Evolutionary conservation across 805 yeast species (phyloP), one percentile per base, ranked within the genome.

Genomic region (Myxozyma geophila): DNA sequence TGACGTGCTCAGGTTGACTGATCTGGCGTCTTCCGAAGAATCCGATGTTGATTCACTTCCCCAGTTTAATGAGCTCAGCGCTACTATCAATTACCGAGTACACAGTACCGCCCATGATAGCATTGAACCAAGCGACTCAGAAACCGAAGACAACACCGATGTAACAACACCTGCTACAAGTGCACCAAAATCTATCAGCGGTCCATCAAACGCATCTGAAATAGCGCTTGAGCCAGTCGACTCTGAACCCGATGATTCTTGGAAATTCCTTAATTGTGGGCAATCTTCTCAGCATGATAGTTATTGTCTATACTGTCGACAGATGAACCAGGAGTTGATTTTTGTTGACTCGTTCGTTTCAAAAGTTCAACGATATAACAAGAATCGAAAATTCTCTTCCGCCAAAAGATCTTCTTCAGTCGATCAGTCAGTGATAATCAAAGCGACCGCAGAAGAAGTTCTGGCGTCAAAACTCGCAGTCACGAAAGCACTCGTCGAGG

Each of bases 261-360:
- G 57, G 57, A 21, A 48, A 41, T 41, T 53, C 21, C 28, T 53
- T 9, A 40, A 41, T 33, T 28, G 37, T 15, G 57, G 57, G 23
- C 57, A 53, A 23, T 53, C 57, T 2, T 13, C 47, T 5, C 47
- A 41, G n/a, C 57, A 53, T 17, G 57, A 53, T n/a, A 36, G 28
- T 15, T 48, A 53, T 21, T 53, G 57, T 33, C 5, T 36, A 23
- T 53, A 53, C 40, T 53, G 57, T 21, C 57, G 48, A 2, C 13
- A 36, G 6, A 53, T 53, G 57, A 53, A 53, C 9, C 57, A 41
- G 23, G 57, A 53, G 23, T 48, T 53, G 10, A 23, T 39, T 5
- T 53, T 53, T 28, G 48, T 53, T 6, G 57, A 53, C 44, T 53
- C 57, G 9, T 53, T 53, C 35, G 57, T 53, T 41, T 23, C 57